Base-by-base conservation (phyloP, 2,329 filamentous ascomycete genomes). In the Knufia fluminis region DNA sequence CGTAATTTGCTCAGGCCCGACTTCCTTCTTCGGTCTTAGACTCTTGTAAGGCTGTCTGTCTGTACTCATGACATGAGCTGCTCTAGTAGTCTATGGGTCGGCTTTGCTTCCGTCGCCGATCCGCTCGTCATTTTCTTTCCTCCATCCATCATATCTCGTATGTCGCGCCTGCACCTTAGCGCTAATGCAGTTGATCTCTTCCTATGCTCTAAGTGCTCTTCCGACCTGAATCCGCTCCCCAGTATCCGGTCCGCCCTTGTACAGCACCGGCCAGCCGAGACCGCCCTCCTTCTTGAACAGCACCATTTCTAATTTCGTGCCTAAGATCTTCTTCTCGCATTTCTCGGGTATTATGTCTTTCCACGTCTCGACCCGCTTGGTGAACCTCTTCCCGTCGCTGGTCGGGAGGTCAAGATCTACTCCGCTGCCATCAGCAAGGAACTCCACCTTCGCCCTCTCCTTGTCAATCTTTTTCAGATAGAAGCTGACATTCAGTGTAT, bases 401-500 rank as follows among this genome's bases (percentile, higher is more conserved):
- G 92, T 98, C n/a, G 79, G 81, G 33, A 98, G 76, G 64, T 98
- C 87, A 38, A 98, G 76, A 9, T 77, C 74, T 45, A 97, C 68
- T 24, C 41, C 40, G 12, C 31, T 38, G 7, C 52, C 48, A 16
- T 52, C 31, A n/a, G 52, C 53, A 31, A 72, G 66, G 64, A 97
- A 91, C 20, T 77, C 72, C 40, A 97, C 77, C 57, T 78, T 83
- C 46, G 88, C 85, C 22, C 72, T 77, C 20, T 83, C 77, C 69
- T 91, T 94, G 70, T 90, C 81, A 61, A 98, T 95, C 72, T 97
- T 97, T 75, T 97, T 98, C 48, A 97, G 76, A 71, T 94, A 98
- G 59, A 96, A 84, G 7, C 86, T 92, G 1, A 86, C 90, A 57
- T 94, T 95, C 50, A 97, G 86, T 12, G 80, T 82, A 10, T 79